Evolutionary conservation across 2,329 filamentous ascomycete genomes (phyloP).

Genomic region (Fusarium pseudocircinatum): DNA sequence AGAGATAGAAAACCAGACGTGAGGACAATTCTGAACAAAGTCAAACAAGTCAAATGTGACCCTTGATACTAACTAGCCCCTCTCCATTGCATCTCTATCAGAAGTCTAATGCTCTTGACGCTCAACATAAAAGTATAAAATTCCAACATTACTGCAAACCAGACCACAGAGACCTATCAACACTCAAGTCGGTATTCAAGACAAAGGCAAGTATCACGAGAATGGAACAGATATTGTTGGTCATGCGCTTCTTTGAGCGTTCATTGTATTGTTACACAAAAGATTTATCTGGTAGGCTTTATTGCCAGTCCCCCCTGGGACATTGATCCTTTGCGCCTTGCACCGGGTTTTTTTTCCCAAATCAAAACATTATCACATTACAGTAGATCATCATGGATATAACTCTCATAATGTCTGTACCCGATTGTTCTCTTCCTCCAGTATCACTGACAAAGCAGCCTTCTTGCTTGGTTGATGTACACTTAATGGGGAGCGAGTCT

Average conservation of each 20-base stretch:
- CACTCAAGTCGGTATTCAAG: background rate
- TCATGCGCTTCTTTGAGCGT: conserved; percentile 33
- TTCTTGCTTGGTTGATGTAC: conserved; percentile 38
- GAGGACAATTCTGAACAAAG: background rate
- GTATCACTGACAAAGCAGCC: conserved; percentile 37
- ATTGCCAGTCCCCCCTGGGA: conserved; percentile 30
- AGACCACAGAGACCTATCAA: too few relatives aligned
- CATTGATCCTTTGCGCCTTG: conserved; percentile 36
- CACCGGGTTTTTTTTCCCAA: conserved; percentile 9
- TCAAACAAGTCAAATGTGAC: too few relatives aligned
- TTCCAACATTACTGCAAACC: background rate
- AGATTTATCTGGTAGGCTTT: conserved; percentile 21
- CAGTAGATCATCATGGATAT: conserved; percentile 35
- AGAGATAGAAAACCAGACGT: too few relatives aligned
- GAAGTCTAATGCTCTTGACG: too few relatives aligned
- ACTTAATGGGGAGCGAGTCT: conserved; percentile 34
- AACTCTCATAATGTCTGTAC: conserved; percentile 14
- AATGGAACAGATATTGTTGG: background rate
- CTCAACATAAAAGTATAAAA: background rate
- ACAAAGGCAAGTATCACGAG: background rate
- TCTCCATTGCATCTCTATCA: too few relatives aligned
- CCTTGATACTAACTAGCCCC: background rate
- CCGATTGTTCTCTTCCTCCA: conserved; percentile 35
- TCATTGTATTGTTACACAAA: conserved; percentile 40
- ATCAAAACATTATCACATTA: conserved; percentile 27